Base-by-base conservation (phyloP, 129 eudicot species). In the Escallonia herrerae region DNA sequence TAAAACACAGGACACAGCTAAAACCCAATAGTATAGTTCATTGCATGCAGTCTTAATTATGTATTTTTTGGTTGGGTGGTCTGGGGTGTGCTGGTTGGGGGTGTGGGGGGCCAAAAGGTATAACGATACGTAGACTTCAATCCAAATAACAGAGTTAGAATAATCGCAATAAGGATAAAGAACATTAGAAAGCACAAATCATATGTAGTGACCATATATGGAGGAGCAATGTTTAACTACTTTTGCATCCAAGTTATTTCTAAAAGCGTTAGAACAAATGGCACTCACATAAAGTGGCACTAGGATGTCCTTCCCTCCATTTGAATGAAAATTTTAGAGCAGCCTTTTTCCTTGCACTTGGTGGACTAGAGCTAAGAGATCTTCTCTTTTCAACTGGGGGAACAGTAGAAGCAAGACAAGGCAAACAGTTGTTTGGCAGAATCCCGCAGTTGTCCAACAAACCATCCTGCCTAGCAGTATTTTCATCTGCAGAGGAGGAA, bases 321-420 rank as follows among this genome's bases (percentile, higher is more conserved):
- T 85, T 91, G 67, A 88, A 91, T 38, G 95, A 72, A 73, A 83
- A 80, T 76, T 77, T 85, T 55, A 68, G 60, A 39, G 89, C 76
- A 49, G 85, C 80, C 56, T 83, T 91, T 71, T 85, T 91, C 79
- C 82, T 84, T 59, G 79, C 59, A 78, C 65, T 77, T 56, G 86
- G 80, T 59, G 95, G 86, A 67, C 84, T 87, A 58, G 85, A 84
- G 78, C 82, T 75, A 44, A 75, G 52, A 15, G 90, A 85, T 56
- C 79, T 79, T 67, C 87, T 74, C 78, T 91, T 91, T 62, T 85
- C 97, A 47, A 74, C 74, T 8, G 87, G 51, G 39, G 85, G 78
- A 48, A 76, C 89, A n/a, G 95, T 71, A 65, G 86, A 77, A 70
- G 95, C 84, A 48, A 91, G 83, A 74, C 95, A 85, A 39, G 97